A percentile compares a stretch with the other conserved stretches of the same genome.
Conservation (phyloP, 2,329 filamentous ascomycete species). For the Diaporthe eres region DNA sequence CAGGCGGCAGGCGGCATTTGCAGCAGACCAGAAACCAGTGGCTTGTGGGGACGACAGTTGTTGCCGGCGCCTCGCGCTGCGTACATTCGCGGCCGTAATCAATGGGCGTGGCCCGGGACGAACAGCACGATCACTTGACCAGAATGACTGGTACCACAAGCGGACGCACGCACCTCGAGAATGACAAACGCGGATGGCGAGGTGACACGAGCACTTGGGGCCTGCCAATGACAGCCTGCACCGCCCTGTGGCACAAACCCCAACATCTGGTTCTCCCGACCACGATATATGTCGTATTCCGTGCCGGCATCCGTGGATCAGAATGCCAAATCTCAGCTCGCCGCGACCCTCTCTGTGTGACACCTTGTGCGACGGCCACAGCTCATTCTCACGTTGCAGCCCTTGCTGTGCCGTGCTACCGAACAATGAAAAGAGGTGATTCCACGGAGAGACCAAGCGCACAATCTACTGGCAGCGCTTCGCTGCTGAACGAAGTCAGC, state of each 20-base stretch:
- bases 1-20: conserved; percentile 45
- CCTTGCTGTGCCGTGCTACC: conserved; percentile 32
- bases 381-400: conserved; percentile 10
- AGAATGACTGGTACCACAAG: conserved; percentile 8
- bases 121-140: conserved; percentile 37
- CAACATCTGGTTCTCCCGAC: conserved; percentile 38
- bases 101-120: conserved; percentile 5
- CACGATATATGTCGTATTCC: conserved; percentile 38
- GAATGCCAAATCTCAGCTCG: conserved; percentile 34
- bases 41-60: conserved; percentile 3
- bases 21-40: conserved; percentile 36
- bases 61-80: background rate
- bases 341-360: conserved; percentile 22
- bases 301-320: conserved; percentile 41
- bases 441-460: conserved; percentile 17
- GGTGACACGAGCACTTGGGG: conserved; percentile 28
- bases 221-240: background rate
- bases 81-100: conserved; percentile 32
- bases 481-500: conserved; percentile 36
- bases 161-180: conserved; percentile 38
- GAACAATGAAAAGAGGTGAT: conserved; percentile 18
- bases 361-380: conserved; percentile 17
- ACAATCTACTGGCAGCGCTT: conserved; percentile 34
- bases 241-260: conserved; percentile 30
- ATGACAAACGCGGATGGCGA: conserved; percentile 7